These are phyloP conservation scores for Penicillium concentricum DNA, from an alignment of 2,329 filamentous ascomycete species.

Conservation along the genomic window DNA sequence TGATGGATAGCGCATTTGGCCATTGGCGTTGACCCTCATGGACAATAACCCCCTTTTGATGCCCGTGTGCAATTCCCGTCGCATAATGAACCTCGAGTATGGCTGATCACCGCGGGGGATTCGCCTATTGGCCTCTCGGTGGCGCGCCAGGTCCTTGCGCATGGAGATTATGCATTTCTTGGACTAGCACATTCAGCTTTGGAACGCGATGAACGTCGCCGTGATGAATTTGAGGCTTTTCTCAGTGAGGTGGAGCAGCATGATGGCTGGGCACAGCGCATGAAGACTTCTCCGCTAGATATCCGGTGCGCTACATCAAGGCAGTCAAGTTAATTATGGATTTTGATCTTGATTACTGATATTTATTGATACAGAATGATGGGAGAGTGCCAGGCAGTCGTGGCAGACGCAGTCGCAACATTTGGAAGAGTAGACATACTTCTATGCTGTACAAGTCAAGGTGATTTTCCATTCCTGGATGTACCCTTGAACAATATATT, in stretches of 20 bases:
- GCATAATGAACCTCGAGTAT: constrained; percentile 73
- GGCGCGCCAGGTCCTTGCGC: constrained; percentile 76
- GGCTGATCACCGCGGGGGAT: constrained; percentile 85
- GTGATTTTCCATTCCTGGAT: constrained; percentile 42
- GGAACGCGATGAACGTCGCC: constrained; percentile 69
- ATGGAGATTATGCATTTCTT: constrained; percentile 87
- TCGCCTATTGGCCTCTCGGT: constrained; percentile 82
- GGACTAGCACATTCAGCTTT: constrained; percentile 78
- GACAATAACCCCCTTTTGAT: constrained; percentile 35
- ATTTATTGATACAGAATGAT: constrained; percentile 47
- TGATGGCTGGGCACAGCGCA: constrained; percentile 77
- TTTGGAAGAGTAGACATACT: constrained; percentile 90
- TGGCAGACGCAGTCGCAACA: constrained; percentile 79
- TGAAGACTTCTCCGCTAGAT: constrained; percentile 62
- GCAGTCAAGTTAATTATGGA: neutral
- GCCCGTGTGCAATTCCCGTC: constrained; percentile 54
- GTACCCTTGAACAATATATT: neutral
- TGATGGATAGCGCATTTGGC: constrained; percentile 30
- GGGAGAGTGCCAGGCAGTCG: constrained; percentile 75
- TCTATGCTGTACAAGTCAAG: constrained; percentile 84
- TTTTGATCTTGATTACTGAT: constrained; percentile 12
- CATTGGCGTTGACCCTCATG: constrained; percentile 29
- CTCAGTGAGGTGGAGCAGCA: constrained; percentile 63
- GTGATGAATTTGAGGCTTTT: constrained; percentile 76
- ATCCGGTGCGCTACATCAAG: constrained; percentile 43